phyloP scores from a whole-genome alignment of 805 yeast species.

The Allodekkera sacchari region DNA sequence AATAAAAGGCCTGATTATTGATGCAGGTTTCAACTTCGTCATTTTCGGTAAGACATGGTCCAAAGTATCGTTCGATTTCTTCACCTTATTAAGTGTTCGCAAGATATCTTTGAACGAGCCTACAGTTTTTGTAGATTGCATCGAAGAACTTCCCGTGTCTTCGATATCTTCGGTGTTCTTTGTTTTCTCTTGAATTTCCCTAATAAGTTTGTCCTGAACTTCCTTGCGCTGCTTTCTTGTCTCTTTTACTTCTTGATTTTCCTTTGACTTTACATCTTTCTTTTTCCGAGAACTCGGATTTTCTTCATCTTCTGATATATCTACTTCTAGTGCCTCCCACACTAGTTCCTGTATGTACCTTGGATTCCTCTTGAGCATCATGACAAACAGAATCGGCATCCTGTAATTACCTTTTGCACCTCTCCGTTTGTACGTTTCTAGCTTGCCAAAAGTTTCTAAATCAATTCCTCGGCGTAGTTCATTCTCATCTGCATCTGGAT shows the following conservation, averaged over 20 bases:
- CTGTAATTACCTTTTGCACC: constrained; percentile 5
- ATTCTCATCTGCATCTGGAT: neutral
- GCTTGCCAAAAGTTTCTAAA: constrained; percentile 1
- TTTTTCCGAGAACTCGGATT: too few species aligned
- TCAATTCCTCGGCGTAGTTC: neutral
- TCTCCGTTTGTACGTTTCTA: constrained; percentile 5
- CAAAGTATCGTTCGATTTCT: constrained; percentile 5
- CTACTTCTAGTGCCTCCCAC: constrained; percentile 3
- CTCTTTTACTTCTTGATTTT: neutral
- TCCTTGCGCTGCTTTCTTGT: constrained; percentile 1
- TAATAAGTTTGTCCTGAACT: constrained; percentile 5
- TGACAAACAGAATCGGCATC: constrained; percentile 9
- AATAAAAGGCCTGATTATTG: constrained; percentile 6
- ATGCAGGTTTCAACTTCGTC: constrained; percentile 19
- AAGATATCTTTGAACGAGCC: constrained; percentile 17
- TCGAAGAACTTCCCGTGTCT: too few species aligned
- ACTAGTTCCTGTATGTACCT: constrained; percentile 9
- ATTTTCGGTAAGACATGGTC: constrained; percentile 14
- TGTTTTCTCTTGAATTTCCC: neutral
- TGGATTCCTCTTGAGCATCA: constrained; percentile 18
- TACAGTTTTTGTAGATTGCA: neutral
- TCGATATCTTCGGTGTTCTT: neutral
- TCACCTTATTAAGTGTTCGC: constrained; percentile 16
- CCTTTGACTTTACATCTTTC: neutral
- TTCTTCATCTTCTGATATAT: neutral